phyloP scores from a whole-genome alignment of 805 yeast species.

The Candida glaebosa region DNA sequence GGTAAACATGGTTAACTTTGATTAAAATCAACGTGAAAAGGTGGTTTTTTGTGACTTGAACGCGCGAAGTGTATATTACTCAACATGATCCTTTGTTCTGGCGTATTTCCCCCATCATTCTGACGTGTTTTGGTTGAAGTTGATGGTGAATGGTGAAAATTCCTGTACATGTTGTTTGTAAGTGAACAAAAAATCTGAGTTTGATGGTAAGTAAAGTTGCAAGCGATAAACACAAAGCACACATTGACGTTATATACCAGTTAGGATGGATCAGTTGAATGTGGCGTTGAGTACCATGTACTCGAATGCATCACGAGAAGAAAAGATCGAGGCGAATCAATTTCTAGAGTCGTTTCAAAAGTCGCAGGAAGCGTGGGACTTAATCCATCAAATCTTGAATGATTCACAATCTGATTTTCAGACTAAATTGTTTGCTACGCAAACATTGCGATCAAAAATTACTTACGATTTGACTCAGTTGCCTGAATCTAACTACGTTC shows the following conservation, averaged over 20 bases:
- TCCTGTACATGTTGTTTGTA: too few relatives aligned
- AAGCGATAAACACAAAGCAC: too few relatives aligned
- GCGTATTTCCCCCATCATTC: too few relatives aligned
- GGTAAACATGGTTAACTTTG: too few relatives aligned
- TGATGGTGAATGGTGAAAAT: too few relatives aligned
- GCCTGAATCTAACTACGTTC: conserved; percentile 51
- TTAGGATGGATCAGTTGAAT: conserved; percentile 26
- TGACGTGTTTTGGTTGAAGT: too few relatives aligned
- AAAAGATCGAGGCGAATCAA: conserved; percentile 45
- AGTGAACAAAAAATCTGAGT: too few relatives aligned
- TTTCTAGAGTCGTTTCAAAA: conserved; percentile 82
- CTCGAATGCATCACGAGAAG: conserved; percentile 41
- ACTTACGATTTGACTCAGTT: conserved; percentile 81
- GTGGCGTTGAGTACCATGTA: conserved; percentile 50
- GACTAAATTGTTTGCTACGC: conserved; percentile 80
- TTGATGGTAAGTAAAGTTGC: too few relatives aligned
- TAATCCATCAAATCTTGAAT: conserved; percentile 54
- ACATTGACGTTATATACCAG: background rate
- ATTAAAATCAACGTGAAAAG: too few relatives aligned
- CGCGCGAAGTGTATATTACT: too few relatives aligned
- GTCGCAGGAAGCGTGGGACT: conserved; percentile 76
- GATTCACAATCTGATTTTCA: conserved; percentile 41
- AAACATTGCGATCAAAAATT: conserved; percentile 81
- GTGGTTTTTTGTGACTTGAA: too few relatives aligned
- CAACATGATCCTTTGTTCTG: too few relatives aligned